Conservation (phyloP, 106 monocot species). For the Alisma plantagoaquatica region DNA sequence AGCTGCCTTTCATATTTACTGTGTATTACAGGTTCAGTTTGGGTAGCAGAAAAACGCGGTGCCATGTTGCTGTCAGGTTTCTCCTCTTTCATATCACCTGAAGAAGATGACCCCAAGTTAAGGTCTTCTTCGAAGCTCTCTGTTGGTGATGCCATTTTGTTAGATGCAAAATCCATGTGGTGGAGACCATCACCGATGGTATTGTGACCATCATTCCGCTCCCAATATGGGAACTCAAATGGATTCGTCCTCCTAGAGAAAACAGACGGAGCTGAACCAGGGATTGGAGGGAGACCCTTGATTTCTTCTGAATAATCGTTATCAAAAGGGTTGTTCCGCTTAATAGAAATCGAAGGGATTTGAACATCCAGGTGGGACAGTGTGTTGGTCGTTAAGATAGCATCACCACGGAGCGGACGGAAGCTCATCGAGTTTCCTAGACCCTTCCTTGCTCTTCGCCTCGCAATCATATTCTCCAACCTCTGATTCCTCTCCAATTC, state of each 20-base stretch:
- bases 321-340: conserved; percentile 67
- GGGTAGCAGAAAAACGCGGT: conserved; percentile 4
- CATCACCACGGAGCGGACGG: conserved; percentile 35
- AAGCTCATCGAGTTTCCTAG: conserved; percentile 54
- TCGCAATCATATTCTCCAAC: conserved; percentile 43
- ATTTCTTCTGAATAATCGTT: conserved; percentile 43
- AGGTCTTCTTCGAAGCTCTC: no score
- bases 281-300: conserved; percentile 38
- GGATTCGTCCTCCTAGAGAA: conserved; percentile 41
- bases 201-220: conserved; percentile 9
- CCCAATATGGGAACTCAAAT: conserved; percentile 50
- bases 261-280: conserved; percentile 82
- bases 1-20: conserved; percentile 5
- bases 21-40: no score
- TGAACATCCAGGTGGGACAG: conserved; percentile 32
- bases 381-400: conserved; percentile 20
- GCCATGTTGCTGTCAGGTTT: neutral
- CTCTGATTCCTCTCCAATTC: conserved; percentile 25
- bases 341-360: conserved; percentile 43
- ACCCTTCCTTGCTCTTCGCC: conserved; percentile 10
- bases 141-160: no score
- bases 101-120: conserved; percentile 20
- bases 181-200: conserved; percentile 7
- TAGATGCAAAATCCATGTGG: no score
- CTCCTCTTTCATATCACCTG: conserved; percentile 19